These are phyloP conservation scores for Cantharellus cinnabarinus DNA, from an alignment of 768 basidiomycete species.

Conservation along the genomic window DNA sequence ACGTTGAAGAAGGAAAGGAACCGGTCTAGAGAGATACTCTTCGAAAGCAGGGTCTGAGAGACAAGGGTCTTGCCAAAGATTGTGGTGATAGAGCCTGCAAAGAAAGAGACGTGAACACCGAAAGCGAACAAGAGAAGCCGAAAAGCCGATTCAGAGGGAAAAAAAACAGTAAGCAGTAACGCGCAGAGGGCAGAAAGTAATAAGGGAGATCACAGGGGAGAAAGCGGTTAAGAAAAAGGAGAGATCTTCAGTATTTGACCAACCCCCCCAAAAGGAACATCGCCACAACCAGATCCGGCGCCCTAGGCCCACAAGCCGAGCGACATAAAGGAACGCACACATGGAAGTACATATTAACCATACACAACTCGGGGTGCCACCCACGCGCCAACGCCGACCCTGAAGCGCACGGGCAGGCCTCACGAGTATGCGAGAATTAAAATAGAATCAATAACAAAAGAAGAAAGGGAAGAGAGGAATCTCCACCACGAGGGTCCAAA, in stretches of 20 bases:
- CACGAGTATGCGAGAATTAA: too few relatives aligned
- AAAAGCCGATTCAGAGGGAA: neutral
- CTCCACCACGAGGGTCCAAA: neutral
- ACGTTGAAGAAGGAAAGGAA: slow-evolving; percentile 71
- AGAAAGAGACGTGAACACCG: neutral
- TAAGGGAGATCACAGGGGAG: slow-evolving; percentile 2
- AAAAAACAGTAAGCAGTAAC: neutral
- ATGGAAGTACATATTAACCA: too few relatives aligned
- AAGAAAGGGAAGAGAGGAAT: neutral
- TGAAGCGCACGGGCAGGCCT: too few relatives aligned
- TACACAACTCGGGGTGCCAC: too few relatives aligned
- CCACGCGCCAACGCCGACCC: too few relatives aligned
- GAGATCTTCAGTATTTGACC: too few relatives aligned
- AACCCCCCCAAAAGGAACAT: too few relatives aligned
- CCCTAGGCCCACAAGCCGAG: too few relatives aligned
- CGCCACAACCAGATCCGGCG: too few relatives aligned
- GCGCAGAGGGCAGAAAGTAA: neutral
- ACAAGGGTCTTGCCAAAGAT: slow-evolving; percentile 87
- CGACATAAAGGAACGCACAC: too few relatives aligned
- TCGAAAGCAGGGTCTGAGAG: slow-evolving; percentile 36
- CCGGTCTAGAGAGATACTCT: slow-evolving; percentile 54
- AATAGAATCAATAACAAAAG: neutral
- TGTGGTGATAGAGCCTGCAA: slow-evolving; percentile 81
- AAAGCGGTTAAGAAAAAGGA: slow-evolving; percentile 4
- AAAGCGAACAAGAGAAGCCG: neutral